Conservation (phyloP, 2,329 filamentous ascomycete genomes). For the Fusarium sp. region DNA sequence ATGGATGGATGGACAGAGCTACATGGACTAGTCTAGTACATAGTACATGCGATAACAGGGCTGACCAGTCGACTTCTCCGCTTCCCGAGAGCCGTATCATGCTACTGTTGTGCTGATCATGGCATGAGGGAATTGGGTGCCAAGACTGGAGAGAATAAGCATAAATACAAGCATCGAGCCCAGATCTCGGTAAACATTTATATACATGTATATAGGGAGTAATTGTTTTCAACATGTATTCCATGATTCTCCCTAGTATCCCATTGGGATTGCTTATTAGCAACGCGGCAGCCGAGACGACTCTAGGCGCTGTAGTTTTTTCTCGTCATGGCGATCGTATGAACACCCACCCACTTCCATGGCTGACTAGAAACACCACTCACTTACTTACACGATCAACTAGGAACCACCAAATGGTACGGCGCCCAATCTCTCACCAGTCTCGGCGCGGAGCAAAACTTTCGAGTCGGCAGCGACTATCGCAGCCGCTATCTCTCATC, state of each 20-base stretch:
- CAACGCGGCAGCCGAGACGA: constrained; percentile 42
- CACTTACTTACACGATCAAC: not conserved
- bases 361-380: not conserved
- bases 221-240: constrained; percentile 1
- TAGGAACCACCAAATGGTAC: constrained; percentile 50
- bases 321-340: constrained; percentile 49
- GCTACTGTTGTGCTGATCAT: not conserved
- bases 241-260: constrained; percentile 9
- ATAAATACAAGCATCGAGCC: constrained; percentile 25
- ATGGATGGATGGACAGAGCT: not conserved
- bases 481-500: constrained; percentile 39
- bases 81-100: not conserved
- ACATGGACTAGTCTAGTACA: too few relatives aligned
- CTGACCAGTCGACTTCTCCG: not conserved
- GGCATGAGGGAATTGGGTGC: not conserved
- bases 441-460: constrained; percentile 49
- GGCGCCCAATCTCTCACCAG: constrained; percentile 46
- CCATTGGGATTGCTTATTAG: constrained; percentile 10
- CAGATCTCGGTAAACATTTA: not conserved
- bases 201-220: not conserved
- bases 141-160: constrained; percentile 10
- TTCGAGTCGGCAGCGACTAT: constrained; percentile 42
- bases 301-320: constrained; percentile 49
- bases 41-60: not conserved
- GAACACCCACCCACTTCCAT: constrained; percentile 4